Percentiles rank a stretch among this genome's conserved stretches.
These are phyloP conservation scores for Talaromyces sp. DNA, from an alignment of 2,329 filamentous ascomycete genomes.

Conservation along the genomic window DNA sequence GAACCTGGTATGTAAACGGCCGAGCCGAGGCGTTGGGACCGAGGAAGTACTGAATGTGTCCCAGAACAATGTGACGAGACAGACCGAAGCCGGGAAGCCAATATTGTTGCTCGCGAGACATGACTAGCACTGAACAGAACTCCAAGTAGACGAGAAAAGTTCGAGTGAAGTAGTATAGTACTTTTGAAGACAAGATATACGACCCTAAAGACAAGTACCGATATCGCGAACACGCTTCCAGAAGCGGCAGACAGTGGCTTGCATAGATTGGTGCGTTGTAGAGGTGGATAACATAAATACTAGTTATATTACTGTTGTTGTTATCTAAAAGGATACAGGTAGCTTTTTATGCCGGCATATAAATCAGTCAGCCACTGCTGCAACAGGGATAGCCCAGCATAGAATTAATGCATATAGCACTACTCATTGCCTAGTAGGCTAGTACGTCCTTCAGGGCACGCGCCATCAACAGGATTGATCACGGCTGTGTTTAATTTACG, in stretches of 20 bases:
- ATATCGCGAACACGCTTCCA: neutral
- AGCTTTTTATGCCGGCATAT: neutral
- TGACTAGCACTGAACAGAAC: constrained; percentile 11
- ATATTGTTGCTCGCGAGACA: constrained; percentile 39
- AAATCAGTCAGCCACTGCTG: neutral
- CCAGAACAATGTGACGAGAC: constrained; percentile 44
- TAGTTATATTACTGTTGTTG: neutral
- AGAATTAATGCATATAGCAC: neutral
- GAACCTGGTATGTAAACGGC: constrained; percentile 44
- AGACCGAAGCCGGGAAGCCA: constrained; percentile 45
- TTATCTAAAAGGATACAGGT: neutral
- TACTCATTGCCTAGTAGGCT: neutral
- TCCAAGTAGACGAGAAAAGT: no score
- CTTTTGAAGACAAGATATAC: neutral
- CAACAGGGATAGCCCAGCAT: neutral
- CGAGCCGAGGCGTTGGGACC: constrained; percentile 42
- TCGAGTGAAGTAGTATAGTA: no score
- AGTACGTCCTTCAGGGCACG: neutral
- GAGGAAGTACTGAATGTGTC: constrained; percentile 44
- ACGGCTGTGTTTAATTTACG: neutral
- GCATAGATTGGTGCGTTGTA: neutral
- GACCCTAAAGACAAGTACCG: neutral
- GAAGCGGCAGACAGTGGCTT: neutral
- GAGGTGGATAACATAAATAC: neutral
- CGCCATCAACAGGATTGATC: neutral